phyloP scores from a whole-genome alignment of 495 filamentous ascomycete genomes.

The Massariosphaeria phaeospora region DNA sequence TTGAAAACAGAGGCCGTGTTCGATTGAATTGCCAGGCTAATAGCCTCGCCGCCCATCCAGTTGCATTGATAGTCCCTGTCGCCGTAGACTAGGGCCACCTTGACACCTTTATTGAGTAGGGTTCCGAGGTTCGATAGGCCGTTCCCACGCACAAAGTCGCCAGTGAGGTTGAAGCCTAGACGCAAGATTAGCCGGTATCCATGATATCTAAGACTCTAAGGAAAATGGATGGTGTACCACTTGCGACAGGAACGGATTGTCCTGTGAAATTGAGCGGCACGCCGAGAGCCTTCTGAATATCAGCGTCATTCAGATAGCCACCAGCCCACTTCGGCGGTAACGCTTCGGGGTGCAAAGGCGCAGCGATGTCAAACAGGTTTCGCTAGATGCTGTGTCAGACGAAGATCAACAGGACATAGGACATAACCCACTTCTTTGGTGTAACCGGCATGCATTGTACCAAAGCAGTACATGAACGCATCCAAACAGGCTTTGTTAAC shows the following conservation, averaged over 20 bases:
- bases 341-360: slow-evolving; percentile 45
- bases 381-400: no score
- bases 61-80: slow-evolving; percentile 48
- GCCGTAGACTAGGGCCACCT: slow-evolving; percentile 47
- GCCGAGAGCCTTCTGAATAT: slow-evolving; percentile 48
- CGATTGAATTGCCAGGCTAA: slow-evolving; percentile 53
- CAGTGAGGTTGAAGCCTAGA: slow-evolving; percentile 45
- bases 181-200: slow-evolving; percentile 38
- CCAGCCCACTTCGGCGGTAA: slow-evolving; percentile 48
- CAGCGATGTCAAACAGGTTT: slow-evolving; percentile 52
- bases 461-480: slow-evolving; percentile 42
- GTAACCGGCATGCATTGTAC: neutral
- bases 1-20: slow-evolving; percentile 45
- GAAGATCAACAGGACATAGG: no score
- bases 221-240: no score
- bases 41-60: slow-evolving; percentile 42
- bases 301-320: slow-evolving; percentile 46
- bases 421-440: neutral
- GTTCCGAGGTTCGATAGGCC: slow-evolving; percentile 46
- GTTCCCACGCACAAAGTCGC: slow-evolving; percentile 48
- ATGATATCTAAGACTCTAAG: no score
- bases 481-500: slow-evolving; percentile 15
- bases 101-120: slow-evolving; percentile 45
- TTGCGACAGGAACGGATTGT: no score
- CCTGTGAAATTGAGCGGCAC: slow-evolving; percentile 52